A percentile compares a stretch with the other conserved stretches of the same genome.
Conservation (phyloP, 192 early-diverging fungal species). For the Coemansia sp. region DNA sequence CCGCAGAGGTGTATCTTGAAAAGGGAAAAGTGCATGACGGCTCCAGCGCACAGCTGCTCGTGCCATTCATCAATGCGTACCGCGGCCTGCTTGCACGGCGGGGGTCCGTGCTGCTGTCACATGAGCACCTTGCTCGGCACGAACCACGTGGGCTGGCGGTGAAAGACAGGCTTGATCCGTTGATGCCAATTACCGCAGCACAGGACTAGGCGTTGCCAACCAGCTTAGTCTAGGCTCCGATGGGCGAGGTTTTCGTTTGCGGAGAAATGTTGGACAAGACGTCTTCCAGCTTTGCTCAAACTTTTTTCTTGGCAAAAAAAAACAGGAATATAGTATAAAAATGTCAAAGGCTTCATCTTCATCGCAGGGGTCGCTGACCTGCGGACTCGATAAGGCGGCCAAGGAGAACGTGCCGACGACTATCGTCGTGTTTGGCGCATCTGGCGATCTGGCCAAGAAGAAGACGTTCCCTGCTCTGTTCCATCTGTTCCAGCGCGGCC, state of each 20-base stretch:
- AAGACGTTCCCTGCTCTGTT: conserved; percentile 98
- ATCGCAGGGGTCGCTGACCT: conserved; percentile 54
- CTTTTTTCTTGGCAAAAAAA: background rate
- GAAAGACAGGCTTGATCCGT: too few relatives aligned
- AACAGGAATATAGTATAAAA: conserved; percentile 14
- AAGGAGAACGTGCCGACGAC: conserved; percentile 50
- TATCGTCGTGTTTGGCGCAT: conserved; percentile 77
- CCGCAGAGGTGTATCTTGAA: too few relatives aligned
- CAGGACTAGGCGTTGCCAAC: too few relatives aligned
- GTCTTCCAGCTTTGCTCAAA: too few relatives aligned
- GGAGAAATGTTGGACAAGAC: too few relatives aligned
- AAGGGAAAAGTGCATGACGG: too few relatives aligned
- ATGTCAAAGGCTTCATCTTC: conserved; percentile 81
- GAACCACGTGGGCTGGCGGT: background rate
- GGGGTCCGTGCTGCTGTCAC: conserved; percentile 3
- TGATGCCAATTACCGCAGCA: too few relatives aligned
- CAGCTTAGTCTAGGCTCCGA: background rate
- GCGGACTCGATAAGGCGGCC: conserved; percentile 45
- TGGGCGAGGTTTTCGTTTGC: background rate
- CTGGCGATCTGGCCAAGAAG: conserved; percentile 97
- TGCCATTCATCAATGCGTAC: too few relatives aligned
- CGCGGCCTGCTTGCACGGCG: too few relatives aligned
- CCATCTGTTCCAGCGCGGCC: conserved; percentile 78
- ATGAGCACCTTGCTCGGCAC: conserved; percentile 4
- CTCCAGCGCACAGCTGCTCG: background rate